A percentile compares a stretch with the other conserved stretches of the same genome.
These are phyloP conservation scores for Penicillium vulpinum DNA, from an alignment of 2,329 filamentous ascomycete species.

Conservation along the genomic window DNA sequence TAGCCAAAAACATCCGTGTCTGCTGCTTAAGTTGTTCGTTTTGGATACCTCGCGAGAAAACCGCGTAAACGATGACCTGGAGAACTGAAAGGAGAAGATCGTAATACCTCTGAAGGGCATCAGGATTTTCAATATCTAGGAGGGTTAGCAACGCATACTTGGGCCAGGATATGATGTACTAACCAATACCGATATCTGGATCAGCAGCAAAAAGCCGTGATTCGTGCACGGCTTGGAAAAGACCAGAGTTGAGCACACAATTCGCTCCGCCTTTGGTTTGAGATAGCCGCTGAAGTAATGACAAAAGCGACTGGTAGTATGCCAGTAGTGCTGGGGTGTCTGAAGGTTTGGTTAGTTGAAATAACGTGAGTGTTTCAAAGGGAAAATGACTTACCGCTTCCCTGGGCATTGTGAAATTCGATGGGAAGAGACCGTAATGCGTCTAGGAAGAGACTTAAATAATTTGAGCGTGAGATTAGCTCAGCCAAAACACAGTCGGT, in stretches of 20 bases:
- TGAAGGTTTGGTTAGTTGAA: constrained; percentile 23
- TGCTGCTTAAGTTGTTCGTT: constrained; percentile 72
- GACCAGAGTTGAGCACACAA: constrained; percentile 81
- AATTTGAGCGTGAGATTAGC: constrained; percentile 80
- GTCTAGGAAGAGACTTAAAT: constrained; percentile 85
- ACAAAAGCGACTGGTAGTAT: constrained; percentile 72
- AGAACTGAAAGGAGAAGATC: constrained; percentile 76
- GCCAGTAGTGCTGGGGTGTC: constrained; percentile 58
- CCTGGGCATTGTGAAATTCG: constrained; percentile 65
- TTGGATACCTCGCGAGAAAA: constrained; percentile 77
- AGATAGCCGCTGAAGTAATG: constrained; percentile 78
- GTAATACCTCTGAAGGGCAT: constrained; percentile 78
- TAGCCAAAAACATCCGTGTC: constrained; percentile 74
- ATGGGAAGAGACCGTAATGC: constrained; percentile 74
- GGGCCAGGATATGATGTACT: constrained; percentile 20
- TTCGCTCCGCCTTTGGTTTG: constrained; percentile 83
- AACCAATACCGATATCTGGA: constrained; percentile 81
- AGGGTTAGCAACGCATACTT: constrained; percentile 17
- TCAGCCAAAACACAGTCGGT: constrained; percentile 77
- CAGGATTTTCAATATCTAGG: constrained; percentile 64
- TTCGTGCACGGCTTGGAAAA: constrained; percentile 77
- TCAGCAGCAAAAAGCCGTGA: constrained; percentile 87
- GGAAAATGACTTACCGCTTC: constrained; percentile 53
- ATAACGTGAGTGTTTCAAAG: not conserved
- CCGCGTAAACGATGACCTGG: constrained; percentile 76